phyloP scores from a whole-genome alignment of 139 green algal species.

The Nannochloris sp. region DNA sequence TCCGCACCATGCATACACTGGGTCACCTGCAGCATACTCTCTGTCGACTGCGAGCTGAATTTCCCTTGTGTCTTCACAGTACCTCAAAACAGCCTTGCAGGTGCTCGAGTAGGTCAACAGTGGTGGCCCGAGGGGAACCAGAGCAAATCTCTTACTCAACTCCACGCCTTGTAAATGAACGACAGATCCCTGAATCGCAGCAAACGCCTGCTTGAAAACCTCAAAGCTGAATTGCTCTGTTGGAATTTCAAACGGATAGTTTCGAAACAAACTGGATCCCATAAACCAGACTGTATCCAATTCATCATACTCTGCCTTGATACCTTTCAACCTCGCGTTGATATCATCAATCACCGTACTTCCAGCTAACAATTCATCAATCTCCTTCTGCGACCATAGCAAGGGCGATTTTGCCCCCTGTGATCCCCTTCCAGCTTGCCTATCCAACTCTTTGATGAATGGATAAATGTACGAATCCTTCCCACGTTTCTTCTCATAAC shows the following conservation, averaged over 20 bases:
- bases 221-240: constrained; percentile 80
- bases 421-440: constrained; percentile 24
- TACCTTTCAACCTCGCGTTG: constrained; percentile 51
- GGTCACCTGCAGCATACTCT: constrained; percentile 53
- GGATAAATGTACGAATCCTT: constrained; percentile 61
- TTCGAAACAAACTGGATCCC: constrained; percentile 13
- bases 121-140: constrained; percentile 86
- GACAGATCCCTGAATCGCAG: constrained; percentile 79
- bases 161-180: constrained; percentile 86
- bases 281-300: constrained; percentile 89
- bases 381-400: constrained; percentile 70
- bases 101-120: constrained; percentile 73
- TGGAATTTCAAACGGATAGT: constrained; percentile 78
- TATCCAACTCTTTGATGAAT: constrained; percentile 87
- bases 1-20: constrained; percentile 83
- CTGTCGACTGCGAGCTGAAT: constrained; percentile 69
- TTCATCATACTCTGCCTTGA: constrained; percentile 77
- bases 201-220: constrained; percentile 85
- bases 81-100: constrained; percentile 68
- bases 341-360: constrained; percentile 63
- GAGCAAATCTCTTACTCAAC: constrained; percentile 75
- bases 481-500: constrained; percentile 91
- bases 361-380: constrained; percentile 53
- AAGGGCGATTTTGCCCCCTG: constrained; percentile 70
- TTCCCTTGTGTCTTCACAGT: constrained; percentile 28